Percentiles rank a stretch among this genome's conserved stretches.
Conservation (phyloP, 1,139 yeast genomes). For the Kazachstania sp. region DNA sequence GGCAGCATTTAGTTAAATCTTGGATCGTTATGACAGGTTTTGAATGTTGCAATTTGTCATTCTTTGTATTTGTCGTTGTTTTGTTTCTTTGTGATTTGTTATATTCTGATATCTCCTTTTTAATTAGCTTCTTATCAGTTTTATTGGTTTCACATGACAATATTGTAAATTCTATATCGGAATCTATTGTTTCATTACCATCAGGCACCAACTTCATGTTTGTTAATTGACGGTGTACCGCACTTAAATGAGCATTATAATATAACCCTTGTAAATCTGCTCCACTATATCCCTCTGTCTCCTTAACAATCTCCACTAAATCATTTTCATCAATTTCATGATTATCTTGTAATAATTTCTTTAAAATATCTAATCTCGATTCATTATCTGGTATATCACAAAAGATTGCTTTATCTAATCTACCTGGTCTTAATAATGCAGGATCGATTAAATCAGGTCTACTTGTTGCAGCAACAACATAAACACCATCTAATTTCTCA, state of each 20-base stretch:
- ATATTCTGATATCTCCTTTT: not conserved
- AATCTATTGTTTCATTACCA: not conserved
- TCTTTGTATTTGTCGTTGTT: slow-evolving; percentile 9
- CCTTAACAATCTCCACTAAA: slow-evolving; percentile 46
- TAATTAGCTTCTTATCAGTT: not conserved
- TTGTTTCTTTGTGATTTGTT: not conserved
- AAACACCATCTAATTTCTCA: slow-evolving; percentile 94
- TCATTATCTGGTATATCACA: slow-evolving; percentile 75
- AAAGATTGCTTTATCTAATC: slow-evolving; percentile 83
- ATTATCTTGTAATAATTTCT: slow-evolving; percentile 32
- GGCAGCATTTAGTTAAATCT: slow-evolving; percentile 57
- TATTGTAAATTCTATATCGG: not conserved
- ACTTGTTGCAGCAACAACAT: slow-evolving; percentile 91
- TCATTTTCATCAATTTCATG: not conserved
- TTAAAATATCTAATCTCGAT: slow-evolving; percentile 70
- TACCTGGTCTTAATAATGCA: slow-evolving; percentile 89
- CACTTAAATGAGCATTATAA: slow-evolving; percentile 84
- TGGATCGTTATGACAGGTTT: slow-evolving; percentile 36
- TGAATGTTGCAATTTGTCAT: slow-evolving; percentile 13
- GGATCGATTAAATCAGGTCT: slow-evolving; percentile 94
- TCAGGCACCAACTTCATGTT: too few relatives aligned
- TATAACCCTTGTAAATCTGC: slow-evolving; percentile 93
- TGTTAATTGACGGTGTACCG: slow-evolving; percentile 69
- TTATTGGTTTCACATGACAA: not conserved
- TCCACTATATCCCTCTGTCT: slow-evolving; percentile 77